Base-by-base conservation (phyloP, 2,329 filamentous ascomycete species). In the Colletotrichum sp. region DNA sequence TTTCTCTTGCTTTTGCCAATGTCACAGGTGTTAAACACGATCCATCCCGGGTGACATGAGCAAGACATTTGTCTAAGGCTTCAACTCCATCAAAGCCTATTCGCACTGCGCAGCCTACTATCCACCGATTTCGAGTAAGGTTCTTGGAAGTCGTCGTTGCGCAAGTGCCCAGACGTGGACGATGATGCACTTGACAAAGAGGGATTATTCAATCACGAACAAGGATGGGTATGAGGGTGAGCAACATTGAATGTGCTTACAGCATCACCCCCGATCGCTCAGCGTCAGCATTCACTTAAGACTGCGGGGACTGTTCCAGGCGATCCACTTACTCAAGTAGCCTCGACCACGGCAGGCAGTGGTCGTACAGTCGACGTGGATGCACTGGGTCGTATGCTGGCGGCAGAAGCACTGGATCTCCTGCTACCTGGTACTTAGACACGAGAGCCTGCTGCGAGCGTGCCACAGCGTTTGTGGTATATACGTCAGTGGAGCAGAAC, bases 231-330 rank as follows among this genome's bases (percentile, higher is more conserved):
- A 22, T n/a, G 6, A 12, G 43, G 10, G 10, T 3, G 10, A n/a
- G 43, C 1, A n/a, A 10, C 39, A 9, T 22, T 48, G 43, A n/a
- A 12, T n/a, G 9, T 6, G 18, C 6, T 22, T 13, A 7, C 4
- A 48, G n/a, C 43, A 48, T 48, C 43, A 12, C 10, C 43, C 3
- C 0, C 6, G 22, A n/a, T n/a, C 39, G n/a, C 43, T 48, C 43
- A 1, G 0, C 3, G 18, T 4, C 3, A 48, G 18, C 18, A n/a
- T 0, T n/a, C 16, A 1, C 6, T 22, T 1, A 12, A 4, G 0
- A 48, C 18, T 1, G n/a, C 43, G 10, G 10, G 1, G 2, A 10
- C 34, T n/a, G 5, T 48, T 48, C 6, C 12, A 13, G 18, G 3
- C 3, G 12, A 12, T 7, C 10, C 0, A 22, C 10, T 48, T 7